These are phyloP conservation scores for Tylopilus sp. DNA, from an alignment of 768 basidiomycete species.

Conservation along the genomic window DNA sequence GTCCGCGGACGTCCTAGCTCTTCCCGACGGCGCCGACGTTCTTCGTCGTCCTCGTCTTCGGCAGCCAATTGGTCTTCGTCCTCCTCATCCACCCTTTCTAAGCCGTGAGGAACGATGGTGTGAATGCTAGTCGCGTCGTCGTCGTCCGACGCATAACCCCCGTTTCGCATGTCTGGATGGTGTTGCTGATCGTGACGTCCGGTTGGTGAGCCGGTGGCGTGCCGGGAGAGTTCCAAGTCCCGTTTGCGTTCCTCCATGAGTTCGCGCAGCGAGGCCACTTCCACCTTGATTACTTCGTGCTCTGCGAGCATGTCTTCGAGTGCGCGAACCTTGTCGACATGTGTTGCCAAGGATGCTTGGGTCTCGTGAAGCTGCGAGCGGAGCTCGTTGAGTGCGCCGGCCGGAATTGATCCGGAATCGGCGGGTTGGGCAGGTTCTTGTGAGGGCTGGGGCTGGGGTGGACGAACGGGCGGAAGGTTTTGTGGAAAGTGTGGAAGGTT, in stretches of 20 bases:
- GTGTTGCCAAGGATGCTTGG: conserved; percentile 67
- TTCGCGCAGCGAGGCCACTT: conserved; percentile 70
- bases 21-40: conserved; percentile 42
- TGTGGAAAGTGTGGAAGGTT: conserved; percentile 63
- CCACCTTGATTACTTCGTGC: conserved; percentile 79
- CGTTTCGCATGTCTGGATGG: conserved; percentile 14
- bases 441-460: conserved; percentile 25
- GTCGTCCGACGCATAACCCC: conserved; percentile 46
- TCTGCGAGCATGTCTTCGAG: conserved; percentile 80
- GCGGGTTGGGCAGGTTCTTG: conserved; percentile 29
- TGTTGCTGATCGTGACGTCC: conserved; percentile 20
- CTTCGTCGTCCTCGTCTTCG: conserved; percentile 45
- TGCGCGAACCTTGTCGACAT: conserved; percentile 80
- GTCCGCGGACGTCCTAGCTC: conserved; percentile 73
- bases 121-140: conserved; percentile 70
- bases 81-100: conserved; percentile 73
- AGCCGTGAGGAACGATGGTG: conserved; percentile 66
- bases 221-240: conserved; percentile 38
- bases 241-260: conserved; percentile 64
- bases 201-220: conserved; percentile 21
- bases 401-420: conserved; percentile 26
- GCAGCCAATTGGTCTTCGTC: conserved; percentile 55
- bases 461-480: conserved; percentile 63
- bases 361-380: conserved; percentile 85
- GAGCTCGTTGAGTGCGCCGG: conserved; percentile 50